Evolutionary conservation across 805 yeast genomes (phyloP).

Genomic region (Pichia ethanolica): DNA sequence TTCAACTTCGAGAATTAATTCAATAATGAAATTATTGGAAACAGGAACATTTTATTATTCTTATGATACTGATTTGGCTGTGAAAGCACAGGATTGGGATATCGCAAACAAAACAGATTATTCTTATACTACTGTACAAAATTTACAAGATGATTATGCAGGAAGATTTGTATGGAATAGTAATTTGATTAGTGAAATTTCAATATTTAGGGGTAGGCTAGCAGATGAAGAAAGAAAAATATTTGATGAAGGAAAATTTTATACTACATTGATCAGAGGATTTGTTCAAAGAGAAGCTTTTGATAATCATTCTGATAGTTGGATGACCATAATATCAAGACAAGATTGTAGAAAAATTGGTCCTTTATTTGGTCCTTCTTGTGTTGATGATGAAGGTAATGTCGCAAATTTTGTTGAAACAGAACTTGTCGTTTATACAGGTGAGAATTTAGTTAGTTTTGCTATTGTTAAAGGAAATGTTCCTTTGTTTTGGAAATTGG

Average conservation of each 20-base stretch:
- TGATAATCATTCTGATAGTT: slow-evolving; percentile 20
- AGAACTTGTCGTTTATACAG: slow-evolving; percentile 37
- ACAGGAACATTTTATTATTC: slow-evolving; percentile 45
- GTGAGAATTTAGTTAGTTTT: slow-evolving; percentile 32
- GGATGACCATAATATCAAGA: slow-evolving; percentile 42
- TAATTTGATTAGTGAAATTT: slow-evolving; percentile 37
- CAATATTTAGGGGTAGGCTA: slow-evolving; percentile 39
- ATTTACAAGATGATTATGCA: slow-evolving; percentile 32
- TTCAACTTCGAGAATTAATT: slow-evolving; percentile 16
- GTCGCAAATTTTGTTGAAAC: slow-evolving; percentile 56
- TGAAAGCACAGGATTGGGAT: slow-evolving; percentile 40
- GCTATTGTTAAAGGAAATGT: slow-evolving; percentile 45
- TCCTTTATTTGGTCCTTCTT: slow-evolving; percentile 48
- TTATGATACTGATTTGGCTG: slow-evolving; percentile 38
- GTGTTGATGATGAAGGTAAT: slow-evolving; percentile 50
- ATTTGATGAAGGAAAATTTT: slow-evolving; percentile 42
- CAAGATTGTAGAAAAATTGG: slow-evolving; percentile 43
- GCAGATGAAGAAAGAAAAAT: slow-evolving; percentile 31
- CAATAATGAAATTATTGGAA: slow-evolving; percentile 35
- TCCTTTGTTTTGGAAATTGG: slow-evolving; percentile 49
- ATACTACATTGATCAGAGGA: slow-evolving; percentile 43
- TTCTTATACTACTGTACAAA: slow-evolving; percentile 12
- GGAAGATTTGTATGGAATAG: slow-evolving; percentile 46
- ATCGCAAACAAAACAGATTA: slow-evolving; percentile 7
- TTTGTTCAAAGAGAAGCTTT: slow-evolving; percentile 33